These are phyloP conservation scores for Gossypium davidsonii DNA, from an alignment of 441 rosid species.

Conservation along the genomic window DNA sequence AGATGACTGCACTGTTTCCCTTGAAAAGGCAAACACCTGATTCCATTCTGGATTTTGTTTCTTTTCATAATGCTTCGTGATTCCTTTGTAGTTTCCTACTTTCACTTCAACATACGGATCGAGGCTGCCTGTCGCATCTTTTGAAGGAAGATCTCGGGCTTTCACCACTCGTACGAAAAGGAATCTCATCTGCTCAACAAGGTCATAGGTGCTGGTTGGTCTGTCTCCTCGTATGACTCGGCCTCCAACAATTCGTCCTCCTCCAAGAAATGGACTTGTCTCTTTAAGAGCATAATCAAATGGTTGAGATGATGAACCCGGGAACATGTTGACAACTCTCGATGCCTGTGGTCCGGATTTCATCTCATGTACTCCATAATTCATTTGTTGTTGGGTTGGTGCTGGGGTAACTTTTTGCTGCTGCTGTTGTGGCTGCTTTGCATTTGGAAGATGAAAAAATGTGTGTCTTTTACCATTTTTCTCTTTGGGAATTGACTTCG, in stretches of 20 bases:
- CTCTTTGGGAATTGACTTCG: constrained; percentile 19
- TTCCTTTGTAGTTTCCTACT: constrained; percentile 80
- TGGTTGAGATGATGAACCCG: constrained; percentile 48
- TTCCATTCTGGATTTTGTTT: constrained; percentile 81
- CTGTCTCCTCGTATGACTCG: constrained; percentile 71
- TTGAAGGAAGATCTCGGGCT: constrained; percentile 75
- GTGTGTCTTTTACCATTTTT: constrained; percentile 38
- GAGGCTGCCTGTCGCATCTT: constrained; percentile 71
- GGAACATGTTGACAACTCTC: constrained; percentile 30
- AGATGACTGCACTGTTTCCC: constrained; percentile 59
- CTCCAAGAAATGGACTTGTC: constrained; percentile 89
- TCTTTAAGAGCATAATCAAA: constrained; percentile 67
- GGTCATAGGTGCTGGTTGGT: constrained; percentile 56
- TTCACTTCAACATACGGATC: constrained; percentile 79
- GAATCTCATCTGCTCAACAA: constrained; percentile 85
- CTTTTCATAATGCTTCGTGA: constrained; percentile 64
- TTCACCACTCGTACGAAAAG: constrained; percentile 74
- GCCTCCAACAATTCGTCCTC: constrained; percentile 73
- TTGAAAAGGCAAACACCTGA: constrained; percentile 83
- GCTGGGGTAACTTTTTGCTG: constrained; percentile 24
- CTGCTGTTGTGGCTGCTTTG: constrained; percentile 22
- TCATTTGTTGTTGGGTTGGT: constrained; percentile 25
- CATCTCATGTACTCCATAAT: constrained; percentile 44
- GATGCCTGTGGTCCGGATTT: constrained; percentile 45
- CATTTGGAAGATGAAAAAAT: constrained; percentile 52